A percentile compares a stretch with the other conserved stretches of the same genome.
phyloP scores from a whole-genome alignment of 2,329 filamentous ascomycete genomes.

The Ascochyta koolunga region DNA sequence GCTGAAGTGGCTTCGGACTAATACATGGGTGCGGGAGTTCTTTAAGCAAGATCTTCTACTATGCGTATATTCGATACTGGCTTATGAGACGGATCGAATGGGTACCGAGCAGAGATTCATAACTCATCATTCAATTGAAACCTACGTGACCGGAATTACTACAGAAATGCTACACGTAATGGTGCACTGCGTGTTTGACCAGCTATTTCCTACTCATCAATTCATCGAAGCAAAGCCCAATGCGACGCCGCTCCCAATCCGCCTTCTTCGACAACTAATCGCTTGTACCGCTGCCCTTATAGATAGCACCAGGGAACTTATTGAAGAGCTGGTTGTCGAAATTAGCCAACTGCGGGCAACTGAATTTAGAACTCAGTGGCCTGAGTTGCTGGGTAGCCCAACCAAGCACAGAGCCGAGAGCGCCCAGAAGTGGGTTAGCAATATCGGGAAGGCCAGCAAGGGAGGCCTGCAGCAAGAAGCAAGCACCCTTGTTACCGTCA shows the following conservation, averaged over 20 bases:
- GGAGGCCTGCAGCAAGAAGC: constrained; percentile 25
- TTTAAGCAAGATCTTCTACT: no score
- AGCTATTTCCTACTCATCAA: background rate
- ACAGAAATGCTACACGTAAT: background rate
- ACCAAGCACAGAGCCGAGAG: constrained; percentile 21
- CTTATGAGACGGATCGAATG: no score
- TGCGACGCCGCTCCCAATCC: background rate
- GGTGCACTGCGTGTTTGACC: constrained; percentile 13
- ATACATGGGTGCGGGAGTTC: no score
- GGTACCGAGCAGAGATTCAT: no score
- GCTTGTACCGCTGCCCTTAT: constrained; percentile 7
- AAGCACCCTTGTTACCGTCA: constrained; percentile 26
- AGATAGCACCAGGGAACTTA: constrained; percentile 23
- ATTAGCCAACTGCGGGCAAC: constrained; percentile 21
- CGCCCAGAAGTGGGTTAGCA: constrained; percentile 21
- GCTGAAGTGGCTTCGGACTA: no score
- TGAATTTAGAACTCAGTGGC: constrained; percentile 18
- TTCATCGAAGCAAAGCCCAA: background rate
- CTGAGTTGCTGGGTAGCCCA: constrained; percentile 22
- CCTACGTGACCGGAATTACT: background rate
- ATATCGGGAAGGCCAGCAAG: constrained; percentile 22
- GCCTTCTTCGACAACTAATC: background rate
- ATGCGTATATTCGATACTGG: no score
- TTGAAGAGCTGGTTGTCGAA: constrained; percentile 24
- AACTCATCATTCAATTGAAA: background rate